phyloP scores from a whole-genome alignment of 495 filamentous ascomycete genomes.

The Tuber melanosporum region DNA sequence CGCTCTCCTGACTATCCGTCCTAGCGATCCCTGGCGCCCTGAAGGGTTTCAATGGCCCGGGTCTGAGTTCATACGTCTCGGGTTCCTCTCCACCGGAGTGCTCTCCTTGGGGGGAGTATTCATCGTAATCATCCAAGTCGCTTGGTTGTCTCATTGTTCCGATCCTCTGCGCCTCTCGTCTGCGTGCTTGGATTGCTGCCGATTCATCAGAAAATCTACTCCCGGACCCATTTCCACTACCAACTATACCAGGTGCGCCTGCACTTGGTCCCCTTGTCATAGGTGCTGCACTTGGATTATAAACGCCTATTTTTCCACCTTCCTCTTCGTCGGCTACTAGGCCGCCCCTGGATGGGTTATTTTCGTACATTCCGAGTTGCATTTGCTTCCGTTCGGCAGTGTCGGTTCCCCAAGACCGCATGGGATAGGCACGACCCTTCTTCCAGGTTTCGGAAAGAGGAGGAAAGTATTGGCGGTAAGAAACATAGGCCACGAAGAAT shows the following conservation, averaged over 20 bases:
- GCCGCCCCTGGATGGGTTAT: conserved; percentile 5
- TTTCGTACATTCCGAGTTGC: conserved; percentile 21
- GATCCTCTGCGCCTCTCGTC: conserved; percentile 29
- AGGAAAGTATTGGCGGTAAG: conserved; percentile 56
- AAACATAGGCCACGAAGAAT: conserved; percentile 46
- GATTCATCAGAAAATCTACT: conserved; percentile 37
- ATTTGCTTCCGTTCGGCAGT: conserved; percentile 20
- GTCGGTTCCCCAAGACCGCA: conserved; percentile 52
- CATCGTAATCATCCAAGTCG: conserved; percentile 17
- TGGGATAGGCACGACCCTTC: conserved; percentile 59
- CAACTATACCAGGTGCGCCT: conserved; percentile 10
- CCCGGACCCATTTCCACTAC: conserved; percentile 24
- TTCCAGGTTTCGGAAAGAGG: conserved; percentile 51
- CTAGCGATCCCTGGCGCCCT: conserved; percentile 3
- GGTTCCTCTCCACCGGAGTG: conserved; percentile 14
- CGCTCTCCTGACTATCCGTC: conserved; percentile 31
- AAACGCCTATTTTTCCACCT: conserved; percentile 27
- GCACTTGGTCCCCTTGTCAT: not conserved
- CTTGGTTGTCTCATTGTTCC: conserved; percentile 8
- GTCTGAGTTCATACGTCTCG: conserved; percentile 21
- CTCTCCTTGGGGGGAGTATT: conserved; percentile 15
- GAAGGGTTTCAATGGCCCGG: conserved; percentile 6
- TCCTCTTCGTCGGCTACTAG: conserved; percentile 32
- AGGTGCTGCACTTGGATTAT: not conserved
- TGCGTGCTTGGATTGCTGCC: conserved; percentile 36